These are phyloP conservation scores for Magnaporthiopsis incrustans DNA, from an alignment of 2,329 filamentous ascomycete species.

Conservation along the genomic window DNA sequence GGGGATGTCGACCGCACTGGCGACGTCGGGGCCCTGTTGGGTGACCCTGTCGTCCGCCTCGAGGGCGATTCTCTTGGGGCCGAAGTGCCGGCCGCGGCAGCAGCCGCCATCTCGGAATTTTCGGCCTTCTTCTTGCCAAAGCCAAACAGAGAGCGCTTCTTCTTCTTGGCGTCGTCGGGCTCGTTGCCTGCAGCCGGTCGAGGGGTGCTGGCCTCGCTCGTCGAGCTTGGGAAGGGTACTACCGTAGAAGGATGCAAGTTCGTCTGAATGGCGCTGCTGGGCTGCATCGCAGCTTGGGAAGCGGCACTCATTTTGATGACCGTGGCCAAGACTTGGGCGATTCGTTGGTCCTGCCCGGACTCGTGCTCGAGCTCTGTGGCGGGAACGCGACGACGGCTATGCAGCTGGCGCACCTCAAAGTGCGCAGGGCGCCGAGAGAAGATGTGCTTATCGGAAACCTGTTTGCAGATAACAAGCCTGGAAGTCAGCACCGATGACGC, in stretches of 20 bases:
- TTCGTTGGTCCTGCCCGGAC: background rate
- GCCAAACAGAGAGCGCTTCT: slow-evolving; percentile 24
- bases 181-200: slow-evolving; percentile 2
- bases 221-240: slow-evolving; percentile 13
- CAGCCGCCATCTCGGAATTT: slow-evolving; percentile 25
- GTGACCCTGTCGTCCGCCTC: slow-evolving; percentile 27
- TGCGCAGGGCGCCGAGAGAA: background rate
- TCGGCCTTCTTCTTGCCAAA: slow-evolving; percentile 34
- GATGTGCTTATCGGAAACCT: background rate
- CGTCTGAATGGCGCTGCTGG: slow-evolving; percentile 9
- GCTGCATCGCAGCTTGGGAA: slow-evolving; percentile 1
- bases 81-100: slow-evolving; percentile 16
- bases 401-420: background rate
- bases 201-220: slow-evolving; percentile 3
- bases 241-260: slow-evolving; percentile 10
- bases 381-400: background rate
- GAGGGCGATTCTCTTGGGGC: slow-evolving; percentile 24
- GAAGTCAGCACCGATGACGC: background rate
- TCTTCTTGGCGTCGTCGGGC: slow-evolving; percentile 23
- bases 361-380: background rate
- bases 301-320: slow-evolving; percentile 3
- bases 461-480: background rate
- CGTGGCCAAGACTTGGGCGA: slow-evolving; percentile 2
- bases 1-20: slow-evolving; percentile 65
- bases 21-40: slow-evolving; percentile 46